These are phyloP conservation scores for Aspergillus flavus DNA, from an alignment of 2,329 filamentous ascomycete genomes.

Conservation along the genomic window DNA sequence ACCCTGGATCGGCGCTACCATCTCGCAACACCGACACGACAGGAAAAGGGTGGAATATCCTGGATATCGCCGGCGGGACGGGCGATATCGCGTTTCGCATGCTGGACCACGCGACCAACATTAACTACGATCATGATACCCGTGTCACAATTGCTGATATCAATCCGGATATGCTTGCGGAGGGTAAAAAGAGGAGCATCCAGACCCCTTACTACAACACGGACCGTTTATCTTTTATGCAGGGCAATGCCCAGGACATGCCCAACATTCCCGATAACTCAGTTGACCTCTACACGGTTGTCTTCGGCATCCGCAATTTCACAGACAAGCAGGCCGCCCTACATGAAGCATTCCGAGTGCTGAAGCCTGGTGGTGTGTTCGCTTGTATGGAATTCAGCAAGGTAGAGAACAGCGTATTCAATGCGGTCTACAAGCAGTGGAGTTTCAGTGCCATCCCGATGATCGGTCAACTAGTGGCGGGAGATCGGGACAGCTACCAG, in stretches of 20 bases:
- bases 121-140: constrained; percentile 78
- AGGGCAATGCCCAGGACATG: constrained; percentile 86
- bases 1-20: constrained; percentile 67
- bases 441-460: constrained; percentile 92
- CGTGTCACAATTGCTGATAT: constrained; percentile 93
- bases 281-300: constrained; percentile 96
- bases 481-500: constrained; percentile 94
- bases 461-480: constrained; percentile 92
- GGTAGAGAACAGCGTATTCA: constrained; percentile 75
- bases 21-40: constrained; percentile 31
- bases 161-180: constrained; percentile 90
- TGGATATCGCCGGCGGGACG: constrained; percentile 95
- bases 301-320: constrained; percentile 97
- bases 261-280: constrained; percentile 64
- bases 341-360: constrained; percentile 78
- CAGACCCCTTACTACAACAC: constrained; percentile 61
- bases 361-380: constrained; percentile 94
- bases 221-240: constrained; percentile 69
- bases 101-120: constrained; percentile 79
- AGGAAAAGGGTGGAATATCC: constrained; percentile 68
- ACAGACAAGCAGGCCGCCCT: constrained; percentile 85
- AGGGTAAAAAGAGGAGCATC: constrained; percentile 78
- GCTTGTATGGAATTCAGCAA: constrained; percentile 96
- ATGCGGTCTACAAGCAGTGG: constrained; percentile 91
- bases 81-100: constrained; percentile 98